Evolutionary conservation across 768 basidiomycete genomes (phyloP).

Genomic region (Dendrothele bispora): DNA sequence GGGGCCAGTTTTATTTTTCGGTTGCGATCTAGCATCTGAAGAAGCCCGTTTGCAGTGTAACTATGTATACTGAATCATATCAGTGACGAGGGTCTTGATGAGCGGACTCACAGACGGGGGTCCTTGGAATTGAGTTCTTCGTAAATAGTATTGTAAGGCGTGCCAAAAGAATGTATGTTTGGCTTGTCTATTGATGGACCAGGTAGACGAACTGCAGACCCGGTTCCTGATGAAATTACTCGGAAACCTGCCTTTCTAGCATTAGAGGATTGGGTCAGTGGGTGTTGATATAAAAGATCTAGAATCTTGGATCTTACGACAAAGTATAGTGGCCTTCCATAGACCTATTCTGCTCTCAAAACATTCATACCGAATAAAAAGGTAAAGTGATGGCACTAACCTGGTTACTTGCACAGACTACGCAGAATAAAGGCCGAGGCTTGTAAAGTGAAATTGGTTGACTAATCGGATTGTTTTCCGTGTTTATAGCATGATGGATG

Average conservation of each 20-base stretch:
- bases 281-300: neutral
- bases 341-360: slow-evolving; percentile 75
- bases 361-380: slow-evolving; percentile 7
- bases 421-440: slow-evolving; percentile 85
- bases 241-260: slow-evolving; percentile 85
- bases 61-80: slow-evolving; percentile 37
- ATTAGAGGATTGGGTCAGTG: slow-evolving; percentile 9
- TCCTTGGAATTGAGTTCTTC: slow-evolving; percentile 88
- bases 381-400: slow-evolving; percentile 43
- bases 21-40: slow-evolving; percentile 97
- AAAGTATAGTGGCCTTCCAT: slow-evolving; percentile 97
- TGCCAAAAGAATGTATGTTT: slow-evolving; percentile 95
- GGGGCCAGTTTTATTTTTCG: slow-evolving; percentile 88
- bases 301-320: slow-evolving; percentile 74
- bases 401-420: slow-evolving; percentile 99
- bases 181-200: slow-evolving; percentile 97
- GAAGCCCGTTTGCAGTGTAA: slow-evolving; percentile 89
- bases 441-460: slow-evolving; percentile 41
- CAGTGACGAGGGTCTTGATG: neutral
- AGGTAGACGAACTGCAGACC: slow-evolving; percentile 94
- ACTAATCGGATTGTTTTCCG: neutral
- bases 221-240: slow-evolving; percentile 94
- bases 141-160: slow-evolving; percentile 94
- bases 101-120: slow-evolving; percentile 64
- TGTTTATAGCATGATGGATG: neutral